phyloP scores from a whole-genome alignment of 164 flowering plant genomes.

The Dillenia turbinata region DNA sequence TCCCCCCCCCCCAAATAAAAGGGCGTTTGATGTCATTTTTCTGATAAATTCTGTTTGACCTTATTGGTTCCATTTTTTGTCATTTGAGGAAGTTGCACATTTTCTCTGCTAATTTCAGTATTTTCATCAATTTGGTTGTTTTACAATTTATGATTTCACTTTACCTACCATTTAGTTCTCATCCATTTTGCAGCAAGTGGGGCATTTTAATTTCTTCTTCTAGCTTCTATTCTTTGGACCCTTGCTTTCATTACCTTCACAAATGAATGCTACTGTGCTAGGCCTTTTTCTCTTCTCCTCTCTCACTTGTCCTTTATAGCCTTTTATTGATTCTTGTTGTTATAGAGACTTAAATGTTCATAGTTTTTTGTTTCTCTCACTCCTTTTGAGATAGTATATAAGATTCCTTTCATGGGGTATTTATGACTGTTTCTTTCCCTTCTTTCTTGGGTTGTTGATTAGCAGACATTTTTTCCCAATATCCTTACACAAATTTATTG shows the following conservation, averaged over 20 bases:
- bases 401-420: slow-evolving; percentile 21
- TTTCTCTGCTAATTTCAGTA: too few species aligned
- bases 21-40: too few species aligned
- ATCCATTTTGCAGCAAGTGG: too few species aligned
- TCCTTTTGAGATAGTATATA: slow-evolving; percentile 14
- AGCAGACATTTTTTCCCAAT: slow-evolving; percentile 16
- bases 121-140: too few species aligned
- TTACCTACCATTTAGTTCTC: too few species aligned
- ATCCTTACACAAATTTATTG: slow-evolving; percentile 31
- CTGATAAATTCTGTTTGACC: too few species aligned
- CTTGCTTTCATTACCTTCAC: slow-evolving; percentile 13
- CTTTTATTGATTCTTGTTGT: slow-evolving; percentile 23
- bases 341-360: slow-evolving; percentile 14
- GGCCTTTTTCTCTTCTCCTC: slow-evolving; percentile 5
- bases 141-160: too few species aligned
- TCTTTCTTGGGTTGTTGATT: slow-evolving; percentile 14
- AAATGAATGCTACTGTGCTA: slow-evolving; percentile 7
- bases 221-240: not conserved
- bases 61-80: too few species aligned
- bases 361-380: slow-evolving; percentile 18
- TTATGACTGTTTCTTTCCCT: slow-evolving; percentile 21
- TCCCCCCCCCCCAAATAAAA: too few species aligned
- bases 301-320: too few species aligned
- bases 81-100: too few species aligned
- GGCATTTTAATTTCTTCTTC: too few species aligned